Evolutionary conservation across 2,329 filamentous ascomycete genomes (phyloP), one percentile per base, ranked within the genome.

Genomic region (Ceratocystis variospora): DNA sequence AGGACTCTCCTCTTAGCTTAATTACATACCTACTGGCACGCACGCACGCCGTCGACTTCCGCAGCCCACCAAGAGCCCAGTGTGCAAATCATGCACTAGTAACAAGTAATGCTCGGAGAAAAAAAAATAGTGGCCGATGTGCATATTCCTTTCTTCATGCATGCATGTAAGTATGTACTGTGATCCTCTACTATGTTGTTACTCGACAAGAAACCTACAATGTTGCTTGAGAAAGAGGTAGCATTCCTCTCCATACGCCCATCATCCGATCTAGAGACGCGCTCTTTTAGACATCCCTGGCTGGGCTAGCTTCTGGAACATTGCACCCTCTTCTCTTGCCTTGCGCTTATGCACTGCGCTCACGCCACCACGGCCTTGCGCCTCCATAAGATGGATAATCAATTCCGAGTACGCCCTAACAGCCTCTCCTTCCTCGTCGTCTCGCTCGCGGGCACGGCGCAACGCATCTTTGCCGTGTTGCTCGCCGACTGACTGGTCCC

Each of bases 401-500:
- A 86, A 74, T 68, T 83, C 81, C 61, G 79, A 81, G 71, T 84
- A 87, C 73, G 86, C 84, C 64, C 80, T 76, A 37, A 87, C 76
- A 3, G 77, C 84, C 70, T 86, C 82, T 37, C 83, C 83, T 67
- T 80, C 80, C 69, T 80, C 78, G n/a, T 79, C 78, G 1, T 79
- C 77, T 37, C 78, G 77, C 41, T 76, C 75, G 67, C 81, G 77
- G 44, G 81, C 80, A 65, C 74, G 77, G 53, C 79, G 79, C 67
- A 87, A 74, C 15, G 79, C 79, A 22, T 79, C 76, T 57, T 82
- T 79, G 1, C 83, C 85, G 22, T 79, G 79, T 65, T 79, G 76
- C 62, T 85, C 77, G 5, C 84, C 85, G 5, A 80, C 76, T 62
- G 87, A 83, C 57, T 77, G 76, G 25, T 80, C 82, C 85, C 85